Conservation (phyloP, 2,329 filamentous ascomycete species). For the Dichotomopilus funicola region DNA sequence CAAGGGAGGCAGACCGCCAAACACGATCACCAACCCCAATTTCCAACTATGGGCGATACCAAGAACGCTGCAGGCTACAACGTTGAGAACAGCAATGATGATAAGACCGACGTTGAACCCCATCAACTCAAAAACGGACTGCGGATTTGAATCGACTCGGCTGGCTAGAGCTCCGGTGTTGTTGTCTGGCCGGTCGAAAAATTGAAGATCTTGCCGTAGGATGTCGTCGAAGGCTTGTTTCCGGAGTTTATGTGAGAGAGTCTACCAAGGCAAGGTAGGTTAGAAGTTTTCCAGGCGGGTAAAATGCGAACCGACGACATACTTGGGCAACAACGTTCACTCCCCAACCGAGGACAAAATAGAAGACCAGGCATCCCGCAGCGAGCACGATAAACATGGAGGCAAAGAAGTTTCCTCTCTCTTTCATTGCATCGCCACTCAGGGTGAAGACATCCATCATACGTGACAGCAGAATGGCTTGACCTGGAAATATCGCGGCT, state of each 20-base stretch:
- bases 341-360: conserved; percentile 34
- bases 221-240: conserved; percentile 24
- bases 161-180: conserved; percentile 33
- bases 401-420: conserved; percentile 45
- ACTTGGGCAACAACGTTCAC: conserved; percentile 29
- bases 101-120: conserved; percentile 37
- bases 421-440: conserved; percentile 29
- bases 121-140: conserved; percentile 38
- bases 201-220: conserved; percentile 36
- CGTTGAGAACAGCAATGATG: conserved; percentile 32
- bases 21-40: conserved; percentile 42
- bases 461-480: conserved; percentile 38
- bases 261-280: background rate
- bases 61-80: conserved; percentile 35
- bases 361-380: conserved; percentile 38
- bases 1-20: conserved; percentile 35
- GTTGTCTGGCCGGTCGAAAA: conserved; percentile 38
- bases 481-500: conserved; percentile 31
- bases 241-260: conserved; percentile 18
- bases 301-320: background rate
- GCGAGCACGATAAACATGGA: conserved; percentile 47
- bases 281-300: background rate
- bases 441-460: conserved; percentile 36
- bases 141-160: conserved; percentile 33
- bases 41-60: conserved; percentile 42